These are phyloP conservation scores for Volvox carteri DNA, from an alignment of 163 green algal genomes.

Conservation along the genomic window DNA sequence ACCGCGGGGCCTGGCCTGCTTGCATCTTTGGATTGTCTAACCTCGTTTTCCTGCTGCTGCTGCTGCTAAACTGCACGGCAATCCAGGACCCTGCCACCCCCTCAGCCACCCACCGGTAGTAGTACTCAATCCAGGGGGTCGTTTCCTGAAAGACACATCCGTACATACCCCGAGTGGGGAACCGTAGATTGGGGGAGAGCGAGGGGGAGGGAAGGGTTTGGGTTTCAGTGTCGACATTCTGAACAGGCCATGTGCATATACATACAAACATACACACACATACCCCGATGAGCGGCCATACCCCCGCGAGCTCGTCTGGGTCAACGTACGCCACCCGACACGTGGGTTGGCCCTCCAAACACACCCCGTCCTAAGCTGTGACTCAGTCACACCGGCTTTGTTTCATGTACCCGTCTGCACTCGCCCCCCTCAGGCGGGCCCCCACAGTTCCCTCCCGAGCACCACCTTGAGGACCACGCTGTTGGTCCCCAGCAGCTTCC, in stretches of 20 bases:
- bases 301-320: not conserved
- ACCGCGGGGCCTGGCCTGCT: too few relatives aligned
- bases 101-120: conserved; percentile 61
- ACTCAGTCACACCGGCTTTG: too few relatives aligned
- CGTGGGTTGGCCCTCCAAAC: too few relatives aligned
- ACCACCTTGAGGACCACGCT: conserved; percentile 74
- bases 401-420: too few relatives aligned
- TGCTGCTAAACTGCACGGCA: too few relatives aligned
- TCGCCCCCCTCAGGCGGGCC: too few relatives aligned
- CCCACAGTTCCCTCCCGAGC: too few relatives aligned
- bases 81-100: not conserved
- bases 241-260: not conserved
- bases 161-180: not conserved
- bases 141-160: conserved; percentile 66
- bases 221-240: not conserved
- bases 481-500: conserved; percentile 71
- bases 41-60: too few relatives aligned
- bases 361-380: not conserved
- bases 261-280: not conserved
- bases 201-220: not conserved
- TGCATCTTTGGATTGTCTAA: not conserved
- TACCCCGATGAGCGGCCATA: not conserved
- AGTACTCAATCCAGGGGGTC: conserved; percentile 76
- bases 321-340: not conserved
- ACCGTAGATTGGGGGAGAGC: not conserved